Base-by-base conservation (phyloP, 1,139 yeast species). In the Meyerozyma sp. region DNA sequence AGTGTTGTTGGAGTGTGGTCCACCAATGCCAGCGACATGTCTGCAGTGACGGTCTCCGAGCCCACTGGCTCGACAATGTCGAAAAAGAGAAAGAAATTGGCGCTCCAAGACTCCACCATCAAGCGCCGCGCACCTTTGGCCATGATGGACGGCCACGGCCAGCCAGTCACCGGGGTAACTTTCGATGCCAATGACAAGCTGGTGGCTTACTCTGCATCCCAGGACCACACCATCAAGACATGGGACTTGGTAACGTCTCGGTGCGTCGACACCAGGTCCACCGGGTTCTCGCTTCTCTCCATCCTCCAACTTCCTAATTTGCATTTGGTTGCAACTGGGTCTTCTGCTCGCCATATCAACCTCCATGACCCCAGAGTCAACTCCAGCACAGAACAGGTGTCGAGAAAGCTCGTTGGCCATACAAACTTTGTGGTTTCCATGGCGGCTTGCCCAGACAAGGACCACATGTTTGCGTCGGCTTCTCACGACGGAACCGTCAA, bases 401-500 rank as follows among this genome's bases (percentile, higher is more conserved):
- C 79, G 5, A 67, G 76, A 20, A 94, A 91, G 61, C 74, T 93
- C 45, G 73, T 82, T 39, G 98, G 99, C 8, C 99, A 93, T 65
- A 79, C 87, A 40, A 91, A 91, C 65, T 90, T 93, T 61, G 98
- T 93, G 32, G 94, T 85, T 20, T 77, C 85, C 3, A 70, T 93
- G 50, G 79, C 84, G 36, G 78, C 86, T 5, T 77, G 84, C 46
- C 93, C 96, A 9, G 79, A 77, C 49, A 84, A 82, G 54, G 86
- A 80, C 41, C 83, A 88, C 63, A 80, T 89, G 82, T 77, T 93
- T 57, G 81, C 89, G 18, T 86, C 96, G 7, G 95, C 86, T 14
- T 89, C 97, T 11, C 96, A 90, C 61, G 99, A 93, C 63, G 97
- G 98, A 23, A 86, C 96, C 2, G 94, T 86, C 37, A 84, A 90